Evolutionary conservation across 2,329 filamentous ascomycete genomes (phyloP), one percentile per base, ranked within the genome.

Genomic region (Colletotrichum brevisporum): DNA sequence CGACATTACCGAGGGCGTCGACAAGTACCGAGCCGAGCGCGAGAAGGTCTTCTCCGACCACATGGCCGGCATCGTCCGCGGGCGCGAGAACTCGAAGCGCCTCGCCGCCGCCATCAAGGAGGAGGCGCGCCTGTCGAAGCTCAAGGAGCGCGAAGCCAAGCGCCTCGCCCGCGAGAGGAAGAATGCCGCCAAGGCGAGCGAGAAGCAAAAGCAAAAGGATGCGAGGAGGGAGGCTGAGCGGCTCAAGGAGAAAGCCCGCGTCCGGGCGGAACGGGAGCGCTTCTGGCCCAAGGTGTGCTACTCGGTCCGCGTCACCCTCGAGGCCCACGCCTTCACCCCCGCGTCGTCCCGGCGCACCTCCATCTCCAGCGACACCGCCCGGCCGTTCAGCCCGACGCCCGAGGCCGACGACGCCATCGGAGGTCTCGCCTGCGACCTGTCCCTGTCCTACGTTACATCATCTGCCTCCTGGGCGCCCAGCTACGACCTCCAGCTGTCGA

Each of bases 401-500:
- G 72, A 72, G 47, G 57, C 67, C 4, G 73, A 72, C 1, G 73
- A 71, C 1, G 57, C 63, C 1, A 74, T 68, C 57, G 66, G 21
- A 59, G 72, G 26, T 36, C 60, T 65, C 53, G 77, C 51, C 6
- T 86, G 84, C 74, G 80, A 85, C 59, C 76, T 91, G 6, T 81
- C 84, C 4, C 74, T 91, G n/a, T 87, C 85, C 0, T 91, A 91
- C 74, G 84, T 90, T 43, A 89, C 89, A 0, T 80, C 82, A 8
- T 82, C 83, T 1, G 89, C 89, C 0, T 87, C 80, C 69, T 92
- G 90, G 89, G 79, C 80, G 0, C 88, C 90, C 2, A 86, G 83
- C 63, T 92, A 92, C 75, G 89, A 92, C 72, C 78, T 91, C 47
- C 84, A 84, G 59, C 82, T 92, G n/a, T 88, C 83, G 13, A 90